Percentiles rank a stretch among this genome's conserved stretches.
These are phyloP conservation scores for Diplocarpon rosae DNA, from an alignment of 2,329 filamentous ascomycete species.

Conservation along the genomic window DNA sequence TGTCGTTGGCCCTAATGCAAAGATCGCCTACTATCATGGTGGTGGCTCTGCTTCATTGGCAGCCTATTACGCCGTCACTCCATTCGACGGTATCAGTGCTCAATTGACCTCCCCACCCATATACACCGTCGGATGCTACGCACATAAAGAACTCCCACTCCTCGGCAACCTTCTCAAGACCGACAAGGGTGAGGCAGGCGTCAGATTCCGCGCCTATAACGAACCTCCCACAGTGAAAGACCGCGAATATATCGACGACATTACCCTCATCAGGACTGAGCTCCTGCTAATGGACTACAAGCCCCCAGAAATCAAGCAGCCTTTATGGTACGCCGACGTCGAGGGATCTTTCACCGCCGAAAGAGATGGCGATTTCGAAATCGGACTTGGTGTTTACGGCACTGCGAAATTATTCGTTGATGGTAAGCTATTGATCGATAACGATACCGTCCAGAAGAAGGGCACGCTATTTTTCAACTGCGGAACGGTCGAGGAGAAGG, in stretches of 20 bases:
- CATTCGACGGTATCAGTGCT: conserved; percentile 56
- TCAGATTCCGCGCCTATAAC: conserved; percentile 44
- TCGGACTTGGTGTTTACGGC: conserved; percentile 27
- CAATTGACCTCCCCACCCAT: conserved; percentile 34
- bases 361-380: conserved; percentile 25
- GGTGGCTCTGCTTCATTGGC: conserved; percentile 52
- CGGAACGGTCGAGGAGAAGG: conserved; percentile 28
- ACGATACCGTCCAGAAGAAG: conserved; percentile 25
- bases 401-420: conserved; percentile 29
- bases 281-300: conserved; percentile 43
- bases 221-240: conserved; percentile 38
- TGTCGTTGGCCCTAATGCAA: conserved; percentile 47
- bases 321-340: conserved; percentile 32
- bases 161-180: conserved; percentile 43
- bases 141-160: conserved; percentile 51
- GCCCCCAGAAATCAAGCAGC: conserved; percentile 27
- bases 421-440: conserved; percentile 28
- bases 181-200: conserved; percentile 41
- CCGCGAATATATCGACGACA: conserved; percentile 40
- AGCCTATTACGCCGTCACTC: conserved; percentile 59
- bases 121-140: conserved; percentile 52
- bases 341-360: conserved; percentile 26
- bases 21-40: conserved; percentile 45
- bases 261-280: conserved; percentile 33
- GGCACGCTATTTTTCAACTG: conserved; percentile 27